Base-by-base conservation (phyloP, 2,329 filamentous ascomycete genomes). In the Epichloe glyceriae region DNA sequence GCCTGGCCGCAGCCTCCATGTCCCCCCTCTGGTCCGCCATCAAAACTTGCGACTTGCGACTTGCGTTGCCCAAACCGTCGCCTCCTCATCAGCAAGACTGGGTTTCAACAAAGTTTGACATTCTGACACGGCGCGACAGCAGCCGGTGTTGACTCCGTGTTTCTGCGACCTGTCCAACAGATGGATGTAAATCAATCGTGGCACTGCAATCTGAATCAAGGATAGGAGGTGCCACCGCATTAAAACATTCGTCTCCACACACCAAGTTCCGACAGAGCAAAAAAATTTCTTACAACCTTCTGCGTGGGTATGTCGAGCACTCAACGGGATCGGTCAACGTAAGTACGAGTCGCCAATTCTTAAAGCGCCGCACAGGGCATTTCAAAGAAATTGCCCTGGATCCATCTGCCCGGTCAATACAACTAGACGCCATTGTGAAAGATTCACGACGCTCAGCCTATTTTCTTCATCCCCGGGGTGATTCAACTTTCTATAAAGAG, bases 251-350 rank as follows among this genome's bases (percentile, higher is more conserved):
- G 3, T 30, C 26, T 45, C 3, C 15, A 38, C 34, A n/a, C 26
- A 33, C 22, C 8, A 10, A 30, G 26, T 30, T 30, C 3, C 10
- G 14, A 41, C 10, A 11, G n/a, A 20, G n/a, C 5, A 19, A 20
- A 6, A 19, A 20, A 10, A n/a, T 11, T 22, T 12, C 8, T 19
- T 14, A 35, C 39, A 41, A 22, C 17, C 35, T 26, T 26, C 17
- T 30, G 34, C 30, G 22, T 49, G 45, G 54, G 57, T 41, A 76
- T 79, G 75, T 80, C 73, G 76, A 73, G 67, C 72, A 73, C 76
- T 78, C 75, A 79, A 81, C 78, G 78, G 78, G 76, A 80, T 73
- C 74, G 76, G 71, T 71, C 70, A 75, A 78, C 69, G 67, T 67
- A 52, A 58, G 61, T 65, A 69, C 73, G 73, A 76, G 70, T 76